Evolutionary conservation across 352 stramenopile genomes (phyloP).

Genomic region (Phytophthora rubi): DNA sequence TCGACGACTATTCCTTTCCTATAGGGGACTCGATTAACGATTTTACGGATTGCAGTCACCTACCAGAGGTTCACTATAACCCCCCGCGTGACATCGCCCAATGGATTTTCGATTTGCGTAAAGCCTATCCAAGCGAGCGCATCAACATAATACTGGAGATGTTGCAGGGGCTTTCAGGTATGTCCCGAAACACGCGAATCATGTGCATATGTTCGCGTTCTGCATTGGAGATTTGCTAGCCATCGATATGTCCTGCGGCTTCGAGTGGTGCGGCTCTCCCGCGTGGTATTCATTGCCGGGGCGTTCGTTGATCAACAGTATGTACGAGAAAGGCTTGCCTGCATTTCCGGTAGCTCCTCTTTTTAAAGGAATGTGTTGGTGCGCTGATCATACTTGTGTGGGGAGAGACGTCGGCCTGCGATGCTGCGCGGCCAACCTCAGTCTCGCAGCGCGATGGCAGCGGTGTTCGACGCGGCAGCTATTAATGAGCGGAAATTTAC

Average conservation of each 20-base stretch:
- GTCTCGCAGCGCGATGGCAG: neutral
- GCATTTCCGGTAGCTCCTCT: too few relatives aligned
- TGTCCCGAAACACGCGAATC: neutral
- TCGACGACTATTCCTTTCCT: neutral
- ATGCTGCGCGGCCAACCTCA: neutral
- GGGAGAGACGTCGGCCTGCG: neutral
- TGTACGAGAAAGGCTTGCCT: neutral
- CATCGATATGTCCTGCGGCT: slow-evolving; percentile 7
- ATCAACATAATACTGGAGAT: slow-evolving; percentile 11
- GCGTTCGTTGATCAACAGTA: neutral
- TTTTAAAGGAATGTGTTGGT: neutral
- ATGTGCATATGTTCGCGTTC: slow-evolving; percentile 18
- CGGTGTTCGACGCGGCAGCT: neutral
- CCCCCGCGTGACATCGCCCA: neutral
- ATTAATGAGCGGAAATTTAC: slow-evolving; percentile 18
- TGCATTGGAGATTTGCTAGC: neutral
- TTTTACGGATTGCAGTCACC: slow-evolving; percentile 7
- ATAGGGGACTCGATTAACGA: slow-evolving; percentile 8
- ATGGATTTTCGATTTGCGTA: neutral
- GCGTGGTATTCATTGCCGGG: neutral
- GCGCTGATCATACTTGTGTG: neutral
- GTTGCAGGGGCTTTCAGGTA: slow-evolving; percentile 7
- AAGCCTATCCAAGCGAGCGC: neutral
- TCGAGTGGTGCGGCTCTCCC: slow-evolving; percentile 6
- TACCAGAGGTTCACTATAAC: neutral